Conservation (phyloP, 257 asterid genomes). For the Gentiana macrophylla region DNA sequence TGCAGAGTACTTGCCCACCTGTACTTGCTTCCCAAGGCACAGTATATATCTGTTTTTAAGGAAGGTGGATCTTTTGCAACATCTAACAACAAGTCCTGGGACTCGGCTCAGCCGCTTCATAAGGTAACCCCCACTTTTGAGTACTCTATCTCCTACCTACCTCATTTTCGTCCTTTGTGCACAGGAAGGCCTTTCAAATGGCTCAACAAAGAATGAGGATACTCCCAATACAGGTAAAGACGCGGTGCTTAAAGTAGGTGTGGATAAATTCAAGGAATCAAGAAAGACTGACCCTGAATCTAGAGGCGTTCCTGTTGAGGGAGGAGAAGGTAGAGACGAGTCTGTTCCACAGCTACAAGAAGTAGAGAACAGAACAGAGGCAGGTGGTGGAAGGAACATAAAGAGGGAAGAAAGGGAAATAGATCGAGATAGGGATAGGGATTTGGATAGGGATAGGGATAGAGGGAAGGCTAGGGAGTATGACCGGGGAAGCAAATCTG, state of each 20-base stretch:
- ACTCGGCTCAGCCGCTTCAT: slow-evolving; percentile 32
- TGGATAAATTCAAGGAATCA: slow-evolving; percentile 48
- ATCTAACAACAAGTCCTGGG: slow-evolving; percentile 44
- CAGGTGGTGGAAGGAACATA: slow-evolving; percentile 50
- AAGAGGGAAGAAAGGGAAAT: slow-evolving; percentile 51
- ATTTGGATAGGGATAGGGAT: slow-evolving; percentile 54
- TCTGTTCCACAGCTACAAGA: slow-evolving; percentile 26
- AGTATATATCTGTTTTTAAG: slow-evolving; percentile 73
- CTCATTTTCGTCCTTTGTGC: slow-evolving; percentile 1
- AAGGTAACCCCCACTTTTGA: slow-evolving; percentile 32
- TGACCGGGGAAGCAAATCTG: slow-evolving; percentile 50
- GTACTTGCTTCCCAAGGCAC: slow-evolving; percentile 80
- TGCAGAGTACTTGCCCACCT: slow-evolving; percentile 83
- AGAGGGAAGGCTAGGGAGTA: slow-evolving; percentile 62
- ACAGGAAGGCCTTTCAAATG: slow-evolving; percentile 45
- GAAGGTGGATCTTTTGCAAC: slow-evolving; percentile 77
- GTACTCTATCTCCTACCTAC: background rate
- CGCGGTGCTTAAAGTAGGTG: slow-evolving; percentile 32
- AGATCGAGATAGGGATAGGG: slow-evolving; percentile 39
- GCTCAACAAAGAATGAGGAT: slow-evolving; percentile 34
- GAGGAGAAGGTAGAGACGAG: slow-evolving; percentile 48
- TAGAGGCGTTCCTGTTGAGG: slow-evolving; percentile 28
- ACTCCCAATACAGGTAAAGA: slow-evolving; percentile 42
- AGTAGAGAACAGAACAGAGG: slow-evolving; percentile 45
- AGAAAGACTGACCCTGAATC: slow-evolving; percentile 55